A percentile compares a stretch with the other conserved stretches of the same genome.
These are phyloP conservation scores for Mycena amicta DNA, from an alignment of 768 basidiomycete species.

Conservation along the genomic window DNA sequence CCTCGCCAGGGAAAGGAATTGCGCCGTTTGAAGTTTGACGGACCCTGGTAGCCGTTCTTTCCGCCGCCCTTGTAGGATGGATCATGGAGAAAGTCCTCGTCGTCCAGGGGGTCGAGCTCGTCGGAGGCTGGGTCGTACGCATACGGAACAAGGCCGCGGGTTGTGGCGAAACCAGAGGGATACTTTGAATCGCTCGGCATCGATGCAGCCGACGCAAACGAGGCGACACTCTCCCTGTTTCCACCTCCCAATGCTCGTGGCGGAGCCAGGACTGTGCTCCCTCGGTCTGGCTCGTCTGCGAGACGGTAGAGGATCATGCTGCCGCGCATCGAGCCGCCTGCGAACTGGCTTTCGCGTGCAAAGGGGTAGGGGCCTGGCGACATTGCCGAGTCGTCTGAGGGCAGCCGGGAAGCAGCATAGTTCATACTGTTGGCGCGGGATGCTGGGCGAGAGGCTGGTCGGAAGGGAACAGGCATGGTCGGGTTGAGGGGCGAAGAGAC, in stretches of 20 bases:
- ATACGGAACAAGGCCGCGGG: slow-evolving; percentile 60
- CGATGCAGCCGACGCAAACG: slow-evolving; percentile 48
- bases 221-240: slow-evolving; percentile 35
- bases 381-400: slow-evolving; percentile 43
- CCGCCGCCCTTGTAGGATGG: slow-evolving; percentile 39
- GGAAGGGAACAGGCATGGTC: slow-evolving; percentile 22
- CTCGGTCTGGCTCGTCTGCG: slow-evolving; percentile 36
- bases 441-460: slow-evolving; percentile 35
- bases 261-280: slow-evolving; percentile 34
- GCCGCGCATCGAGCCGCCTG: slow-evolving; percentile 31
- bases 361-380: slow-evolving; percentile 47
- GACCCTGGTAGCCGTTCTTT: slow-evolving; percentile 21
- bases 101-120: slow-evolving; percentile 57
- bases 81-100: slow-evolving; percentile 79
- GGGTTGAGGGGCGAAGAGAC: slow-evolving; percentile 60
- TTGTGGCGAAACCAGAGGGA: slow-evolving; percentile 40
- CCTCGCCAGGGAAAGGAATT: slow-evolving; percentile 47
- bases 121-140: slow-evolving; percentile 70
- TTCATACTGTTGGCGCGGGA: slow-evolving; percentile 39
- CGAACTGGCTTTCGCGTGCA: slow-evolving; percentile 27
- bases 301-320: slow-evolving; percentile 74
- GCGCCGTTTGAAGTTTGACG: slow-evolving; percentile 16
- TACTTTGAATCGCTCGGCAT: slow-evolving; percentile 69
- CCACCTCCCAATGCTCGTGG: slow-evolving; percentile 33
- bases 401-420: slow-evolving; percentile 23